Evolutionary conservation across 129 eudicot species (phyloP), one percentile per base, ranked within the genome.

Genomic region (Flaveria brownii): DNA sequence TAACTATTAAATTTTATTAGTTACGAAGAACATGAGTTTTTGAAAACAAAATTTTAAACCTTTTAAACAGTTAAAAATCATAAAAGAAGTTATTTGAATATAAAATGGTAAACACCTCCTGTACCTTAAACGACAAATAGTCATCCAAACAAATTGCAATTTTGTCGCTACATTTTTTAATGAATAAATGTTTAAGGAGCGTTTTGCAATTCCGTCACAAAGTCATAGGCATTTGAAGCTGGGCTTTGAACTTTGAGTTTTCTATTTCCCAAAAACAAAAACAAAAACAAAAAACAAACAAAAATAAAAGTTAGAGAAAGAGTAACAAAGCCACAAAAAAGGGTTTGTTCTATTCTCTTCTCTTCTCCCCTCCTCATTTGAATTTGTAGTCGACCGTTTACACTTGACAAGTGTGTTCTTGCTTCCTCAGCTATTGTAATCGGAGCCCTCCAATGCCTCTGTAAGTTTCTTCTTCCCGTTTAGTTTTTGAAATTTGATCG

Each of bases 331-430:
- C 41, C 41, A 36, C 41, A 36, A 36, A 36, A 36, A 36, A 7
- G 41, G 41, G 22, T 20, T 20, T 20, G 22, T 20, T 36, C 5
- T 36, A 7, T 5, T 36, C 41, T 33, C 39, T 33, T 30, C 13
- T 17, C 0, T 20, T 28, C 30, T 28, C 30, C 3, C 20, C 13
- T 18, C 11, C 9, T 18, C 4, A 20, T 56, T 56, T 56, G 63
- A 56, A 56, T 56, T 56, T 8, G 4, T 20, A 56, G 63, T 18
- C 63, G 63, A 56, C 63, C 63, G 63, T 56, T 56, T 55, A 11
- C 61, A 11, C 15, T 11, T 50, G 55, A 50, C 55, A 50, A 50
- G 30, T 56, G 63, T 56, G 63, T 56, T 50, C 17, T 13, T 50
- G 55, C 55, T 50, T 50, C 55, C 55, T 15, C 55, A 3, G 18